Base-by-base conservation (phyloP, 129 eudicot genomes). In the Centella asiatica region DNA sequence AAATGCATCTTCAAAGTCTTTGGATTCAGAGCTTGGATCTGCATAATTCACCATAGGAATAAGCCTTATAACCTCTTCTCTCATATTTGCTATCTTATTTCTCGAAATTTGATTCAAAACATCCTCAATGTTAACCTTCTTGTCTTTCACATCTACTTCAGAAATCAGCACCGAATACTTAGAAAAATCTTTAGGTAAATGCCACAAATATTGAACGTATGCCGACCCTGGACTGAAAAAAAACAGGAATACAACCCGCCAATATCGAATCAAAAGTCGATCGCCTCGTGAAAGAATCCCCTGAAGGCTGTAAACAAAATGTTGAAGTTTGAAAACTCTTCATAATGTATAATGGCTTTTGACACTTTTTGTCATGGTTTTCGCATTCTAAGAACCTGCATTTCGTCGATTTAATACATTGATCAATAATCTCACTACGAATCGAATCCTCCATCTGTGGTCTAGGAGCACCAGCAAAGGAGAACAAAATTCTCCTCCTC, bases 191-290 rank as follows among this genome's bases (percentile, higher is more conserved):
- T 46, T 70, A 0, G 99, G 99, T 19, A 92, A 64, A 70, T 92
- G 99, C 96, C 96, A 92, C 33, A 79, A 2, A 45, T 92, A 92
- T 60, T 92, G 99, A 0, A 80, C 74, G 51, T 92, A 92, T 17
- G 99, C 95, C 0, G 99, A 92, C 1, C 80, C 90, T 0, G 99
- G 99, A 37, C 60, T 77, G 73, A 87, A 92, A 45, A n/a, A 92
- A 84, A 14, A 92, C 99, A 0, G 96, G 99, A n/a, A 92, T 84
- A 55, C 99, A 92, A 1, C 99, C 99, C 0, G 99, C 90, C 7
- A 92, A 67, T 7, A 92, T 84, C 7, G 99, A 82, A 34, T 87
- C 99, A 33, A 92, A 92, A 15, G 95, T 83, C 1, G 97, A 85
- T 31, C 90, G 55, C n/a, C 97, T 71, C 2, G 97, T 89, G 62